Evolutionary conservation across 257 asterid species (phyloP).

Genomic region (Solanum infundibuliforme): DNA sequence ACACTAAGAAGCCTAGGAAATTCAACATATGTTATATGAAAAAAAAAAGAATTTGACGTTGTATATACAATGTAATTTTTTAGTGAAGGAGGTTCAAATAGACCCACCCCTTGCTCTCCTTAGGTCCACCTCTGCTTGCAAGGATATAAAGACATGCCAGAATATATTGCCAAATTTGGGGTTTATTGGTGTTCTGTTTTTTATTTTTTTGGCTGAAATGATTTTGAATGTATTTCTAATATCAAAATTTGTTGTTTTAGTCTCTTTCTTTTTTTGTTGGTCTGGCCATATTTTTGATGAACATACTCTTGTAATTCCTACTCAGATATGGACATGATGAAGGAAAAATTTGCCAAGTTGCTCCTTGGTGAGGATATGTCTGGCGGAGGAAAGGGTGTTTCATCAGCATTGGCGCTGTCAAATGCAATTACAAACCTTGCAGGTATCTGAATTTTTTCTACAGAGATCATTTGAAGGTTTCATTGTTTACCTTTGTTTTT

Average conservation of each 20-base stretch:
- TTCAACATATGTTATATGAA: background rate
- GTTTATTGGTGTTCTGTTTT: background rate
- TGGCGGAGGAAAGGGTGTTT: conserved; percentile 94
- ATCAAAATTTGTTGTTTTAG: background rate
- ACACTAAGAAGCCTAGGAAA: background rate
- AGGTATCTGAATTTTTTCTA: conserved; percentile 27
- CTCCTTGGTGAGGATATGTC: conserved; percentile 96
- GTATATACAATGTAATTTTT: background rate
- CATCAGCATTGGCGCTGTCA: conserved; percentile 86
- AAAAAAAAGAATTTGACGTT: background rate
- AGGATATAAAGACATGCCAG: background rate
- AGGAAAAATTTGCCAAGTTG: conserved; percentile 83
- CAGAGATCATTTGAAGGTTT: background rate
- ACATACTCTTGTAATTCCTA: background rate
- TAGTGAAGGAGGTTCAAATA: background rate
- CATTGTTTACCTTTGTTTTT: background rate
- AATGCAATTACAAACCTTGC: conserved; percentile 92
- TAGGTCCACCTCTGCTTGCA: background rate
- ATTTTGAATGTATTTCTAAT: background rate
- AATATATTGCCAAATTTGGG: background rate
- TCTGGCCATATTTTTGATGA: background rate
- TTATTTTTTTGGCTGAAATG: background rate
- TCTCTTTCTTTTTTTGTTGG: background rate
- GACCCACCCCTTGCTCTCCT: background rate
- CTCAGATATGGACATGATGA: conserved; percentile 64